Percentiles rank a stretch among this genome's conserved stretches.
phyloP scores from a whole-genome alignment of 257 asterid species.

The Penstemon newberryi region DNA sequence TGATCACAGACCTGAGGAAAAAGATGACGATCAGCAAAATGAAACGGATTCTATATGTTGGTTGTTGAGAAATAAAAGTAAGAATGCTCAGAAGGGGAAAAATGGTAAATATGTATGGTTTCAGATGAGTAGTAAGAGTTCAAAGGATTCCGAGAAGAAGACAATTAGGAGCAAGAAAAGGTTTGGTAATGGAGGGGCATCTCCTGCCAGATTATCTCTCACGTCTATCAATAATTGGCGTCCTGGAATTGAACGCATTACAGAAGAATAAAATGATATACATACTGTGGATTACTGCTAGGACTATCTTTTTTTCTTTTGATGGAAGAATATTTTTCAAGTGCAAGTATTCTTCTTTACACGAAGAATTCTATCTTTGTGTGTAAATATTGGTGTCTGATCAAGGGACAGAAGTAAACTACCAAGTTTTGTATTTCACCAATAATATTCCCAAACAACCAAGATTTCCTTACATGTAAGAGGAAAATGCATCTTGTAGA shows the following conservation, averaged over 20 bases:
- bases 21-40: not conserved
- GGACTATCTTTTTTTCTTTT: not conserved
- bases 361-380: not conserved
- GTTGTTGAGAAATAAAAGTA: conserved; percentile 29
- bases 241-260: conserved; percentile 36
- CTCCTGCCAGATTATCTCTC: conserved; percentile 42
- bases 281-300: not conserved
- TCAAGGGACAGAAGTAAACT: not conserved
- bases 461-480: not conserved
- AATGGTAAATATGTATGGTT: conserved; percentile 1
- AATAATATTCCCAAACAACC: not conserved
- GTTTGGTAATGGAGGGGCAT: conserved; percentile 15
- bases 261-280: conserved; percentile 21
- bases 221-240: conserved; percentile 40
- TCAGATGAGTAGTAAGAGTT: conserved; percentile 21
- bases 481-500: too few species aligned
- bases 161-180: conserved; percentile 4
- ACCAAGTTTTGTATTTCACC: not conserved
- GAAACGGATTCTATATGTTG: conserved; percentile 39
- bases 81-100: conserved; percentile 6
- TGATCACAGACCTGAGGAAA: not conserved
- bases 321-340: not conserved
- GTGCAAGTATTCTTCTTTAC: too few species aligned
- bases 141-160: conserved; percentile 2
- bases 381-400: too few species aligned